Base-by-base conservation (phyloP, 306 rosid genomes). In the Trichosanthes cucumerina region DNA sequence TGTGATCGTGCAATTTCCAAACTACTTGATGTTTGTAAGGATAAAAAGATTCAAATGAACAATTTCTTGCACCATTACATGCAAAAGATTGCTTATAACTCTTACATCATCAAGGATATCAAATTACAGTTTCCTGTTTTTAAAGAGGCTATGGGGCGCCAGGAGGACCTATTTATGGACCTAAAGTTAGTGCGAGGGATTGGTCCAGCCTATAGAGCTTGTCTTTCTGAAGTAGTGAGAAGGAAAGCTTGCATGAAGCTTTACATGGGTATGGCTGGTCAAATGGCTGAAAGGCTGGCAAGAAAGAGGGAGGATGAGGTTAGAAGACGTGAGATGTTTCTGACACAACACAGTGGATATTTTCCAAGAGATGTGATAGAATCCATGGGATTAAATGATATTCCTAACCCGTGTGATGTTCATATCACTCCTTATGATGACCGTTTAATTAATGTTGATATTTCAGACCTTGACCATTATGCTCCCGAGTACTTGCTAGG, bases 221-320 rank as follows among this genome's bases (percentile, higher is more conserved):
- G 99, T 86, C 90, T 96, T 74, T 96, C 99, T 9, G 99, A 96
- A 88, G 85, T 90, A 34, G 99, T 96, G 76, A 91, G 99, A 86
- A 88, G 99, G 83, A 92, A 92, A 85, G 97, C 99, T 79, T 85
- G 90, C 69, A 86, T 91, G 89, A 96, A 92, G 90, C 91, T 96
- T 72, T 91, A 92, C 90, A 92, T 96, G 99, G 99, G 99, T 74
- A 86, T 92, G 99, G 99, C 99, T n/a, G 99, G 99, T 58, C 97
- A 90, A 81, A 62, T 96, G 86, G 98, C 99, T 83, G 99, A 96
- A 88, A 91, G 80, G 81, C 93, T 96, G 79, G 99, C 98, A 44
- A 85, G 86, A 49, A 96, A 88, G 86, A 89, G 99, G 79, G 99
- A 92, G 82, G 84, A 62, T 76, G 99, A 96, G 83, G 83, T 88